A percentile compares a stretch with the other conserved stretches of the same genome.
Evolutionary conservation across 1,284 basidiomycete genomes (phyloP).

Genomic region (Melampsora larici-populina): DNA sequence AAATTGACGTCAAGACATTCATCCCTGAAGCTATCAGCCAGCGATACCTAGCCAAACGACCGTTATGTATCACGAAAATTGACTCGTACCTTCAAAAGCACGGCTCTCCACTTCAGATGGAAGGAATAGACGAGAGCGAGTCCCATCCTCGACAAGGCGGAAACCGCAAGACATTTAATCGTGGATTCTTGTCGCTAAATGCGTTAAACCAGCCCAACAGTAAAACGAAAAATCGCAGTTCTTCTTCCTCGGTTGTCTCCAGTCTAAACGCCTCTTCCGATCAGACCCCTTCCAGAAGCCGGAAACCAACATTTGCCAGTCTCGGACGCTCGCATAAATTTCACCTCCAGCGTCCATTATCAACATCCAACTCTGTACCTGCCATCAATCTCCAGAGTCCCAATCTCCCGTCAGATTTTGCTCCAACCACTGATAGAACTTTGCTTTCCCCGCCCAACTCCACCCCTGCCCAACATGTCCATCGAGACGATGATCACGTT

Average conservation of each 20-base stretch:
- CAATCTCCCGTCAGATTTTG: neutral
- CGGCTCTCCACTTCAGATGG: conserved; percentile 47
- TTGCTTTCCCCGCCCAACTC: neutral
- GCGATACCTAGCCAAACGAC: conserved; percentile 48
- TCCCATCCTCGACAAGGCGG: conserved; percentile 25
- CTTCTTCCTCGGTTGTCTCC: conserved; percentile 18
- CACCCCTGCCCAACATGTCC: conserved; percentile 1
- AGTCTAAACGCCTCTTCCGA: conserved; percentile 44
- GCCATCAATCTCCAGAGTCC: conserved; percentile 3
- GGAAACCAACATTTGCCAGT: conserved; percentile 42
- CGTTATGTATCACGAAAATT: conserved; percentile 49
- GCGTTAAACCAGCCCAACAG: conserved; percentile 41
- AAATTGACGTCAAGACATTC: conserved; percentile 49
- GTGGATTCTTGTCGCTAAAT: conserved; percentile 45
- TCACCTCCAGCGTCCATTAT: neutral
- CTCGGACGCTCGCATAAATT: conserved; percentile 25
- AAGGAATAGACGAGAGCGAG: conserved; percentile 45
- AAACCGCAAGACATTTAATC: conserved; percentile 40
- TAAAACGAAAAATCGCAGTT: conserved; percentile 17
- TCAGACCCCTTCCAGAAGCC: conserved; percentile 34
- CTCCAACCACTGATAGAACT: neutral
- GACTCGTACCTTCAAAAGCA: conserved; percentile 47
- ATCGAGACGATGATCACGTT: neutral
- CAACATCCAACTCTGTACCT: conserved; percentile 17
- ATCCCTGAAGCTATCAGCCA: conserved; percentile 47